Percentiles rank a stretch among this genome's conserved stretches.
Evolutionary conservation across 345 rosid species (phyloP).

Genomic region (Eucalyptus tenuipes): DNA sequence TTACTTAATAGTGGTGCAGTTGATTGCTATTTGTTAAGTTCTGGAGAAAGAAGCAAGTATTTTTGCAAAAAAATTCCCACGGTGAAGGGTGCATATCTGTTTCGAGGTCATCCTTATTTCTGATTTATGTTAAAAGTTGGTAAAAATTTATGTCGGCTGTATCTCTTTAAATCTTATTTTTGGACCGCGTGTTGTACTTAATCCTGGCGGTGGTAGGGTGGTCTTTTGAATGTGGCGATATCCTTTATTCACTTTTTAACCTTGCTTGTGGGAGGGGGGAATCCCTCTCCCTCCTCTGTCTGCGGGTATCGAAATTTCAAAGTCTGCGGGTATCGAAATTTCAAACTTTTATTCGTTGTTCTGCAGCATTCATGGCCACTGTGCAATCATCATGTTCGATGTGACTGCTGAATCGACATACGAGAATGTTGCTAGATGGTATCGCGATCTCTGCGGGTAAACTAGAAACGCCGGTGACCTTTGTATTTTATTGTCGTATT

Average conservation of each 20-base stretch:
- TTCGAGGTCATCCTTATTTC: too few species aligned
- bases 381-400: conserved; percentile 95
- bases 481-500: too few species aligned
- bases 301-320: too few species aligned
- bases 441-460: conserved; percentile 88
- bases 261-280: background rate
- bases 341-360: background rate
- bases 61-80: background rate
- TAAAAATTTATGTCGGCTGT: too few species aligned
- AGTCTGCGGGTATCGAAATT: background rate
- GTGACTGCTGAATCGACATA: conserved; percentile 86
- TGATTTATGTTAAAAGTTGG: background rate
- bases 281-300: background rate
- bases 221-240: background rate
- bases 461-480: background rate
- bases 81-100: background rate
- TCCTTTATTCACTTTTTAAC: too few species aligned
- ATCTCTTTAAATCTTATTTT: background rate
- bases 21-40: background rate
- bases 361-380: conserved; percentile 85
- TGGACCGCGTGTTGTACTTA: background rate
- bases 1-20: background rate
- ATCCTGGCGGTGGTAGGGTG: background rate
- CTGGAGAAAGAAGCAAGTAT: too few species aligned
- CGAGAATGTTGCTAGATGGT: conserved; percentile 73